Evolutionary conservation across 2,329 filamentous ascomycete species (phyloP), one percentile per base, ranked within the genome.

Genomic region (Sporothrix variecibatus): DNA sequence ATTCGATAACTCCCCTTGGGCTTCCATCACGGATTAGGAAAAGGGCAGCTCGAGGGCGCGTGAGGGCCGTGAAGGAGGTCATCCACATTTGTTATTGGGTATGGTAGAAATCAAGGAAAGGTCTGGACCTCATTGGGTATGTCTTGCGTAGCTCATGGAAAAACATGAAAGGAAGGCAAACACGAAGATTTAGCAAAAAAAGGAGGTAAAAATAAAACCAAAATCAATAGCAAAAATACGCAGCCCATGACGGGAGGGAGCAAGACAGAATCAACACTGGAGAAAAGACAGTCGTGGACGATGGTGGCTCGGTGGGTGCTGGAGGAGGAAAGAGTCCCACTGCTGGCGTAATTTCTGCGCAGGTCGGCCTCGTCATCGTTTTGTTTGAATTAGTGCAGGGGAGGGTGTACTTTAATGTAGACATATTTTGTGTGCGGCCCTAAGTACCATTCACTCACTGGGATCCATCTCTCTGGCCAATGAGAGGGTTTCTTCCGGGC

Each of bases 331-430:
- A 65, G n/a, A 28, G 62, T 28, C 38, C 62, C 62, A 65, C 62
- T 65, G 62, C 62, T 65, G 38, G 34, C 38, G 62, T 65, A 43
- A 43, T 65, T 65, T 17, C 20, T 65, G 62, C 62, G 62, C 62
- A 49, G 64, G 15, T 6, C 34, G 6, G 67, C 67, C 67, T 70
- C 67, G 67, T 70, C 67, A 70, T 70, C 67, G 28, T 23, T 56
- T 56, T 51, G 8, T 12, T 51, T 49, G 7, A 23, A 20, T 34
- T 68, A 68, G 62, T 40, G 62, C 62, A 65, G n/a, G 38, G 62
- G 34, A n/a, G 20, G 17, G 20, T 20, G 34, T n/a, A 64, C 51
- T 4, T 56, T 4, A 26, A 15, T 56, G 51, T 56, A 26, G 51
- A 3, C n/a, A 4, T 15, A 38, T 15, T 64, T 64, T 28, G 53